phyloP scores from a whole-genome alignment of 2,329 filamentous ascomycete genomes.

The Myrmaecium sp. region DNA sequence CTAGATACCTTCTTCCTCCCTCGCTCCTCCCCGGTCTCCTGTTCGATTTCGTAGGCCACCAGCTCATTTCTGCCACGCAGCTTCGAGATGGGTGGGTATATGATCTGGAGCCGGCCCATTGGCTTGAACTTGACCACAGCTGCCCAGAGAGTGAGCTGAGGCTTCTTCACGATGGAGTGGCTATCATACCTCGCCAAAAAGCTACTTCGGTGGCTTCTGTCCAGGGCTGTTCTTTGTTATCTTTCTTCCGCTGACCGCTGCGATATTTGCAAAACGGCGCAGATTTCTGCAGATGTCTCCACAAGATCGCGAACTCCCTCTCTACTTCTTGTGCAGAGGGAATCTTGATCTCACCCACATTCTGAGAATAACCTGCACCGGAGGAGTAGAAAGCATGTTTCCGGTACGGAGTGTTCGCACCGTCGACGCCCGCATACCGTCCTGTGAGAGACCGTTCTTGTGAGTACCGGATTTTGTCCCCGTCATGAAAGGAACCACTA shows the following conservation, averaged over 20 bases:
- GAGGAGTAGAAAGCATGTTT: constrained; percentile 16
- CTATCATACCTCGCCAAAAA: constrained; percentile 28
- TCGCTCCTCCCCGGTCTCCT: constrained; percentile 35
- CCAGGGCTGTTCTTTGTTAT: constrained; percentile 24
- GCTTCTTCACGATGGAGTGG: not conserved
- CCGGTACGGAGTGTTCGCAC: constrained; percentile 8
- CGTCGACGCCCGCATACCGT: constrained; percentile 15
- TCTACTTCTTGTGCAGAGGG: constrained; percentile 4
- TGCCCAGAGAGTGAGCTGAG: constrained; percentile 6
- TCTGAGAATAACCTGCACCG: constrained; percentile 12
- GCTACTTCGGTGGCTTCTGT: constrained; percentile 30
- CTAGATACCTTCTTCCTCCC: constrained; percentile 45
- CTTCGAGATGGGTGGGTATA: constrained; percentile 30
- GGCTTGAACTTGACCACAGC: constrained; percentile 37
- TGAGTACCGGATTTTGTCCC: constrained; percentile 19
- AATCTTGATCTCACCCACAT: not conserved
- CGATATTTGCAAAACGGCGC: constrained; percentile 30
- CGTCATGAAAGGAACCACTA: no score
- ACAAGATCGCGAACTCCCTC: constrained; percentile 13
- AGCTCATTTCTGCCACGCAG: constrained; percentile 44
- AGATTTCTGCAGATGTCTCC: constrained; percentile 14
- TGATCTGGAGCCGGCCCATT: constrained; percentile 39
- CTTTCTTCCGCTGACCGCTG: constrained; percentile 19
- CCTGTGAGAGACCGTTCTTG: constrained; percentile 27
- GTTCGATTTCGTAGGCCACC: constrained; percentile 40